These are phyloP conservation scores for Pseudogymnoascus sp. DNA, from an alignment of 2,329 filamentous ascomycete genomes.

Conservation along the genomic window DNA sequence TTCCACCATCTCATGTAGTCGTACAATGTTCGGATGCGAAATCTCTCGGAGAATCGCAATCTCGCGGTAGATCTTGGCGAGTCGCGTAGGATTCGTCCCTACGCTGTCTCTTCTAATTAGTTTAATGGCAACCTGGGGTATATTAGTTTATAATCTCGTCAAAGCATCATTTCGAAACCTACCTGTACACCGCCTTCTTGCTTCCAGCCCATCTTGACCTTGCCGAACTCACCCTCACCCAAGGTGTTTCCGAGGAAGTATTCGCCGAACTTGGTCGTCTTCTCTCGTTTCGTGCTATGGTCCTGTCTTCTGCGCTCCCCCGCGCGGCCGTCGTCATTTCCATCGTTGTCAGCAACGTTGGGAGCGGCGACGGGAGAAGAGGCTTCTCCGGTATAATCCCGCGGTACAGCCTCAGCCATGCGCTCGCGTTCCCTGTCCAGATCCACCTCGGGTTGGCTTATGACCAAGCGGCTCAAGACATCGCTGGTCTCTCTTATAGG, in stretches of 20 bases:
- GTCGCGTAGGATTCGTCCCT: constrained; percentile 75
- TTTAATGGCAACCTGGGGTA: constrained; percentile 79
- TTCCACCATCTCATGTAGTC: constrained; percentile 96
- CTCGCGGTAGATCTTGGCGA: constrained; percentile 96
- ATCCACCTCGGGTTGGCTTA: constrained; percentile 68
- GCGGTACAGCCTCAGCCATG: constrained; percentile 47
- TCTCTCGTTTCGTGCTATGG: constrained; percentile 46
- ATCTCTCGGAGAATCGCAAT: constrained; percentile 83
- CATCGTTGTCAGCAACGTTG: constrained; percentile 40
- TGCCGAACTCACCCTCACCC: constrained; percentile 96
- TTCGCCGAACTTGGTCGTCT: constrained; percentile 85
- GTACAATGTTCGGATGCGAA: constrained; percentile 93
- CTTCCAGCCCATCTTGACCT: constrained; percentile 98
- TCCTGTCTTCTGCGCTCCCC: constrained; percentile 51
- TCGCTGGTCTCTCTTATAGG: constrained; percentile 70
- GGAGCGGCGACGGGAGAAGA: constrained; percentile 33
- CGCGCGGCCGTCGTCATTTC: constrained; percentile 34
- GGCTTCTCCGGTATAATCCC: constrained; percentile 12
- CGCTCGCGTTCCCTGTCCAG: constrained; percentile 63
- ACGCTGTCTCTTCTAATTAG: constrained; percentile 88
- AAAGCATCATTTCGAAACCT: constrained; percentile 18
- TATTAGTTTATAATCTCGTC: background rate
- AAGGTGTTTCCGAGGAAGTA: constrained; percentile 94
- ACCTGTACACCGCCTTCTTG: constrained; percentile 83
- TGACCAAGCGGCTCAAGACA: constrained; percentile 66